Evolutionary conservation across 2,329 filamentous ascomycete genomes (phyloP), one percentile per base, ranked within the genome.

Genomic region (Escovopsis sp.): DNA sequence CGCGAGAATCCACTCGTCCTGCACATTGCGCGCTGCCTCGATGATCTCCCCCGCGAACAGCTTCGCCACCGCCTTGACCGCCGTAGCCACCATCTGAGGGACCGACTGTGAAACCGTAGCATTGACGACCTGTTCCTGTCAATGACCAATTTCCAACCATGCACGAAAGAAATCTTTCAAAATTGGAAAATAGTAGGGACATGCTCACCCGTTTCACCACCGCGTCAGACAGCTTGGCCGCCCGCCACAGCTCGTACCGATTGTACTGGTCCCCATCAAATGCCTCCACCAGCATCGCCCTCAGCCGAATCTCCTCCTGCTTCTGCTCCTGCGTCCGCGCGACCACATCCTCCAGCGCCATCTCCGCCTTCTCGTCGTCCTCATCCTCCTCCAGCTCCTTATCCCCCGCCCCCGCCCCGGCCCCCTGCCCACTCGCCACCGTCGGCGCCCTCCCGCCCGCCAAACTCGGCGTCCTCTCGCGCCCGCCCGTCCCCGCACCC

Each of bases 31-130:
- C 9, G 82, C 80, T 33, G 67, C 62, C 52, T 85, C 80, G 42
- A 87, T 78, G 33, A 88, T 65, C 42, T 85, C 77, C 35, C 79
- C 81, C 4, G 81, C 70, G 51, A 83, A 86, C 41, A 83, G 66
- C 56, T 88, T 88, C 33, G 78, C 75, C 15, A 83, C 79, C 0
- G 77, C 74, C 33, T 76, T 77, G 49, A 87, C 78, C n/a, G 79
- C 77, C 16, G 79, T 74, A 41, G 82, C 76, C 34, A 86, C 78
- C 45, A 72, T 79, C 15, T 71, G 66, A 0, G 79, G 79, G 0
- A 84, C 81, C 2, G 79, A 85, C 52, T 87, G 82, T 0, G 79
- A 84, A 8, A 86, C 76, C 2, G 81, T 84, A 39, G 81, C 79
- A 49, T 87, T 88, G 51, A 85, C 77, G 41, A 87, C 71, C 68